A percentile compares a stretch with the other conserved stretches of the same genome.
These are phyloP conservation scores for Colletotrichum coccodes DNA, from an alignment of 2,329 filamentous ascomycete genomes.

Conservation along the genomic window DNA sequence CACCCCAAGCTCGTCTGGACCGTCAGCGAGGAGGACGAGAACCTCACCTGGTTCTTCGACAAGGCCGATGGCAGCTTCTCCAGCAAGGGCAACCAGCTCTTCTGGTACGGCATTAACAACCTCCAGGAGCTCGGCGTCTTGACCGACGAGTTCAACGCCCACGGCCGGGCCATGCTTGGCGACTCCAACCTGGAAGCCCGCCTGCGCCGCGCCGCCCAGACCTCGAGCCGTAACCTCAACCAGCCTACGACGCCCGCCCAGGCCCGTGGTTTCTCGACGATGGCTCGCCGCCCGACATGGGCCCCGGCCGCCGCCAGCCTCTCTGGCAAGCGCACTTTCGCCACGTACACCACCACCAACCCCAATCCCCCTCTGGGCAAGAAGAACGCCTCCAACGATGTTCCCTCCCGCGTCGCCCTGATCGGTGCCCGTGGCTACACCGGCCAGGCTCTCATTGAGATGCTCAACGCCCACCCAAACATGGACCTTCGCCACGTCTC, in stretches of 20 bases:
- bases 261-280: conserved; percentile 73
- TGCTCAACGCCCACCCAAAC: conserved; percentile 88
- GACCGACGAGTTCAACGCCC: conserved; percentile 85
- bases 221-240: conserved; percentile 66
- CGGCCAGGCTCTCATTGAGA: conserved; percentile 86
- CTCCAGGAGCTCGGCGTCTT: conserved; percentile 84
- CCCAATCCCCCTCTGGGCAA: conserved; percentile 90
- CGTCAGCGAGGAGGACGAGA: conserved; percentile 96
- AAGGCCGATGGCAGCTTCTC: conserved; percentile 94
- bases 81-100: conserved; percentile 87
- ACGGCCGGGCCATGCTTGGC: conserved; percentile 87
- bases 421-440: conserved; percentile 96
- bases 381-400: conserved; percentile 81
- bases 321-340: conserved; percentile 36
- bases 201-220: conserved; percentile 79
- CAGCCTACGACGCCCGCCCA: conserved; percentile 36
- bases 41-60: conserved; percentile 97
- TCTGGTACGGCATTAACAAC: conserved; percentile 93
- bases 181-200: conserved; percentile 90
- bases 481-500: conserved; percentile 93
- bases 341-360: conserved; percentile 71
- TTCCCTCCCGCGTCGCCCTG: conserved; percentile 82
- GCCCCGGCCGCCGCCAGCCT: conserved; percentile 31
- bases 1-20: conserved; percentile 93
- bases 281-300: conserved; percentile 50